phyloP scores from a whole-genome alignment of 2,329 filamentous ascomycete genomes.

The Diplodia corticola region DNA sequence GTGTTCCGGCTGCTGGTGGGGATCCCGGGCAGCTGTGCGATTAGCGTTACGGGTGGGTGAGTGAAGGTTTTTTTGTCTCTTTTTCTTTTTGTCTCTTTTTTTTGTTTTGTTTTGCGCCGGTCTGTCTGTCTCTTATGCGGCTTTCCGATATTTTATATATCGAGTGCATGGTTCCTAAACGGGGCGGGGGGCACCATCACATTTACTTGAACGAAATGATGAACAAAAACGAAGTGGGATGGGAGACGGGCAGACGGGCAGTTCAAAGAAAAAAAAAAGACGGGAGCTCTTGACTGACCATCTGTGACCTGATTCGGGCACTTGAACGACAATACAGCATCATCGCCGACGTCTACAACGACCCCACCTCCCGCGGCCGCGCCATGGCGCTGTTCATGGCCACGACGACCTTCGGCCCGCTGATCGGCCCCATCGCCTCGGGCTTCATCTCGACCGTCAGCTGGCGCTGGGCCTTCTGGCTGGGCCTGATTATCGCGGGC shows the following conservation, averaged over 20 bases:
- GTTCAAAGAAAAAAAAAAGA: no score
- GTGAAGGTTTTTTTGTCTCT: neutral
- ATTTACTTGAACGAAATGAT: no score
- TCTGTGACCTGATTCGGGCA: neutral
- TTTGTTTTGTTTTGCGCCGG: no score
- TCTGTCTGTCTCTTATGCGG: no score
- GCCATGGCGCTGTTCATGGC: slow-evolving; percentile 66
- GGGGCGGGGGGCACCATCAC: no score
- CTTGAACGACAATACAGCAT: slow-evolving; percentile 44
- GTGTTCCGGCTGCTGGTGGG: slow-evolving; percentile 48
- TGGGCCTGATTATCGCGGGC: slow-evolving; percentile 68
- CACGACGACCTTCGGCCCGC: slow-evolving; percentile 60
- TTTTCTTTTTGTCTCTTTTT: neutral
- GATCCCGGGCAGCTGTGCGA: slow-evolving; percentile 49
- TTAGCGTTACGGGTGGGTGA: slow-evolving; percentile 60
- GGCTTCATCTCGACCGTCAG: slow-evolving; percentile 62
- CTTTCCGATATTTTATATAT: neutral
- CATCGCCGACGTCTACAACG: slow-evolving; percentile 65
- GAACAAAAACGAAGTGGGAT: no score
- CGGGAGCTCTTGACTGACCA: neutral
- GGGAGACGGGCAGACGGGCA: no score
- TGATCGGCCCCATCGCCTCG: slow-evolving; percentile 56
- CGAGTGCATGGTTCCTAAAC: no score
- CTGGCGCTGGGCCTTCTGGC: slow-evolving; percentile 72
- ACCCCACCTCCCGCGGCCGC: slow-evolving; percentile 57